These are phyloP conservation scores for Bjerkandera adusta DNA, from an alignment of 1,284 basidiomycete genomes.

Conservation along the genomic window DNA sequence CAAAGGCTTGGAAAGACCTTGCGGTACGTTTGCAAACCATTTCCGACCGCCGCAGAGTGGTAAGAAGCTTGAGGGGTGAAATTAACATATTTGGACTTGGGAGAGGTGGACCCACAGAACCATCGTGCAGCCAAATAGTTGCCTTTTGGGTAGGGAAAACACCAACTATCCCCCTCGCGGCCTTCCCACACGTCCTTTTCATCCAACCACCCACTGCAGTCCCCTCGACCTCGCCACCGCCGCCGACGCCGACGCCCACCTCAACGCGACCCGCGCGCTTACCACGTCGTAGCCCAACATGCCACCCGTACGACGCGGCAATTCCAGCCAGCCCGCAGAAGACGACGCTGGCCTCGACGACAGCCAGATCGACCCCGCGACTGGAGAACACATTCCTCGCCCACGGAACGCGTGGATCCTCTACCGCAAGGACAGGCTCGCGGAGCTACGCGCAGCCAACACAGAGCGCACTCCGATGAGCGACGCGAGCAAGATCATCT, in stretches of 20 bases:
- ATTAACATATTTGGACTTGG: not conserved
- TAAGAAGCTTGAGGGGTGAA: not conserved
- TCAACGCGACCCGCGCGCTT: conserved; percentile 1
- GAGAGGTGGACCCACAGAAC: conserved; percentile 15
- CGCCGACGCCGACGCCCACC: conserved; percentile 4
- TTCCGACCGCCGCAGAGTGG: not conserved
- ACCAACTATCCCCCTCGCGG: conserved; percentile 4
- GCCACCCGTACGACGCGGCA: conserved; percentile 3
- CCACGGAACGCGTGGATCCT: conserved; percentile 93
- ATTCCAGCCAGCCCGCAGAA: not conserved
- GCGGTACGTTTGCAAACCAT: too few relatives aligned
- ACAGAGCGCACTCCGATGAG: conserved; percentile 55
- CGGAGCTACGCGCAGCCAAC: conserved; percentile 27
- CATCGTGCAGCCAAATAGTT: conserved; percentile 12
- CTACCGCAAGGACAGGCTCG: conserved; percentile 73
- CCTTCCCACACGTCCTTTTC: conserved; percentile 12
- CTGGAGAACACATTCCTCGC: conserved; percentile 48
- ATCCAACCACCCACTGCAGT: not conserved
- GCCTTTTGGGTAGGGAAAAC: conserved; percentile 10
- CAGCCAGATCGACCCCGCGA: conserved; percentile 11
- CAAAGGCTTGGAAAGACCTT: too few relatives aligned
- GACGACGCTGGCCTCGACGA: conserved; percentile 10
- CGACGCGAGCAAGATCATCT: conserved; percentile 70
- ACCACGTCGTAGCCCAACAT: conserved; percentile 11
- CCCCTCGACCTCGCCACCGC: not conserved